phyloP scores from a whole-genome alignment of 768 basidiomycete genomes.

The Boletales sp. region DNA sequence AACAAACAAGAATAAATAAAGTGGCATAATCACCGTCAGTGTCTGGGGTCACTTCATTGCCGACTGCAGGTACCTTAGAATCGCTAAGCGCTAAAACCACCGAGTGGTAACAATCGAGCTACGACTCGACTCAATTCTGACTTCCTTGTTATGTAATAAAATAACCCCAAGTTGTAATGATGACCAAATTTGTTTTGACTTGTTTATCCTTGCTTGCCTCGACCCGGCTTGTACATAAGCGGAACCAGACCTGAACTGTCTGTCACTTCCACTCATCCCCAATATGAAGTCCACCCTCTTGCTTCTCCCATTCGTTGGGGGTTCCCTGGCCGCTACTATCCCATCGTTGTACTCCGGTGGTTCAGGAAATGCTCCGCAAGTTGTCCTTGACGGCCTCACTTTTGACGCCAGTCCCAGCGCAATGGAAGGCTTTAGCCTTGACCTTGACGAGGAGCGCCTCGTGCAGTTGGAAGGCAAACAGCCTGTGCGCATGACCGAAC shows the following conservation, averaged over 20 bases:
- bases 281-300: constrained; percentile 14
- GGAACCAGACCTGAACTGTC: too few relatives aligned
- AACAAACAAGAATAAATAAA: too few relatives aligned
- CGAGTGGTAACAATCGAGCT: too few relatives aligned
- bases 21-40: too few relatives aligned
- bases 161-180: not conserved
- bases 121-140: too few relatives aligned
- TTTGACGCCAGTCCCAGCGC: constrained; percentile 19
- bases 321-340: constrained; percentile 18
- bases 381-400: constrained; percentile 25
- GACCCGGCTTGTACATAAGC: not conserved
- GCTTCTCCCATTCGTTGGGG: constrained; percentile 16
- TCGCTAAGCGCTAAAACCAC: too few relatives aligned
- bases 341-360: constrained; percentile 2
- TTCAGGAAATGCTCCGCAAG: constrained; percentile 12
- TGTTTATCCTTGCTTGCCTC: not conserved
- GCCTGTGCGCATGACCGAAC: constrained; percentile 81
- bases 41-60: too few relatives aligned
- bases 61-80: too few relatives aligned
- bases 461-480: constrained; percentile 69
- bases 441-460: constrained; percentile 68
- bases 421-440: constrained; percentile 56
- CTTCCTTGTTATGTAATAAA: not conserved
- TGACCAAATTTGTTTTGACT: constrained; percentile 3
- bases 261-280: not conserved